These are phyloP conservation scores for Massariosphaeria phaeospora DNA, from an alignment of 495 filamentous ascomycete genomes.

Conservation along the genomic window DNA sequence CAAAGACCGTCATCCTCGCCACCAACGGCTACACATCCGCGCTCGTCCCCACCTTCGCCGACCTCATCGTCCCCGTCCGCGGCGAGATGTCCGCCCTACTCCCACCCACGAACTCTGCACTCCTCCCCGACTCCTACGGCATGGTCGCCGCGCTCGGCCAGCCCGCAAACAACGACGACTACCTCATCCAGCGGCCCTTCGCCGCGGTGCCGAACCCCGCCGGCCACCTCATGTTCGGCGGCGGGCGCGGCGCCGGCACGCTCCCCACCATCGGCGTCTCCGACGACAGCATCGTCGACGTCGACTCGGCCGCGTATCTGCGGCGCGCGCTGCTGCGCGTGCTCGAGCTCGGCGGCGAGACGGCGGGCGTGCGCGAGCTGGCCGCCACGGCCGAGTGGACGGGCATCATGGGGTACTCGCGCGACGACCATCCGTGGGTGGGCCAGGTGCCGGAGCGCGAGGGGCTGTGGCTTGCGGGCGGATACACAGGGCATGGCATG, in stretches of 20 bases:
- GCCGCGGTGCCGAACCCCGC: slow-evolving; percentile 26
- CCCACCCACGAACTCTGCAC: slow-evolving; percentile 47
- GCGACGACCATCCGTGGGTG: slow-evolving; percentile 67
- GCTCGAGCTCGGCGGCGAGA: slow-evolving; percentile 41
- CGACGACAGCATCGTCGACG: slow-evolving; percentile 55
- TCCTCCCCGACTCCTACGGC: slow-evolving; percentile 51
- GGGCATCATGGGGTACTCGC: slow-evolving; percentile 74
- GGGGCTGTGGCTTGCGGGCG: slow-evolving; percentile 37
- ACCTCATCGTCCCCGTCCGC: slow-evolving; percentile 69
- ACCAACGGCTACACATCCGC: slow-evolving; percentile 76
- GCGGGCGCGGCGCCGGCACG: slow-evolving; percentile 50
- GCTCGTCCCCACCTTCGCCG: slow-evolving; percentile 62
- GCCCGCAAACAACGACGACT: slow-evolving; percentile 56
- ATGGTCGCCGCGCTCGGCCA: slow-evolving; percentile 49
- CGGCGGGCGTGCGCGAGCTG: slow-evolving; percentile 46
- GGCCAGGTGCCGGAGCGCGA: slow-evolving; percentile 47
- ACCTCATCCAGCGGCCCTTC: slow-evolving; percentile 61
- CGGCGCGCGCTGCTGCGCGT: slow-evolving; percentile 42
- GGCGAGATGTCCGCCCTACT: slow-evolving; percentile 68
- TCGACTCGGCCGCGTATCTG: slow-evolving; percentile 48
- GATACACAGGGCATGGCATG: slow-evolving; percentile 70
- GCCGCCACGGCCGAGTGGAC: slow-evolving; percentile 65
- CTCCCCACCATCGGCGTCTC: slow-evolving; percentile 51
- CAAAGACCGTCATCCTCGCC: slow-evolving; percentile 62
- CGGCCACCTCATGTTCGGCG: slow-evolving; percentile 62